phyloP scores from a whole-genome alignment of 371 early-diverging fungal genomes.

The Zancudomyces culisetae region DNA sequence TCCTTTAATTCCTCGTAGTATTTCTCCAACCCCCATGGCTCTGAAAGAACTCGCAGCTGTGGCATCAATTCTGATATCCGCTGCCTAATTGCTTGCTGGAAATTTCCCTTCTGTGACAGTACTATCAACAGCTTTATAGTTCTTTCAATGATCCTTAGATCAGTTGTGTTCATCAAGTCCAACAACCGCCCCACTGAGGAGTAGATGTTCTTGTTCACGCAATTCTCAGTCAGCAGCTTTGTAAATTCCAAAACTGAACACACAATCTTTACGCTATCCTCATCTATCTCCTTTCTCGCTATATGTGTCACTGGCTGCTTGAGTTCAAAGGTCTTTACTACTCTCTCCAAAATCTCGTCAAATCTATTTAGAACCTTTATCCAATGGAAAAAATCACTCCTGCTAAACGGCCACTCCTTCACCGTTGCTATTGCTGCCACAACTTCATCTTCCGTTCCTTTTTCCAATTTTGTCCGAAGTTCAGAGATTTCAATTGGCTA shows the following conservation, averaged over 20 bases:
- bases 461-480: neutral
- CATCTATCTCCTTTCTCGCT: conserved; percentile 26
- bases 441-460: neutral
- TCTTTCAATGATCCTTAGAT: conserved; percentile 18
- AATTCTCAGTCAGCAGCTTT: conserved; percentile 69
- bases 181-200: conserved; percentile 61
- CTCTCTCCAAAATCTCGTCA: conserved; percentile 52
- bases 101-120: conserved; percentile 21
- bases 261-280: conserved; percentile 31
- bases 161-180: conserved; percentile 17
- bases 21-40: conserved; percentile 19
- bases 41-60: conserved; percentile 13
- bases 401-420: conserved; percentile 52
- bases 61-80: conserved; percentile 11
- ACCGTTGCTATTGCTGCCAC: neutral
- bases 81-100: conserved; percentile 23
- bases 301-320: conserved; percentile 28
- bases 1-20: conserved; percentile 4
- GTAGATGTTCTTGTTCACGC: conserved; percentile 84
- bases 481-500: conserved; percentile 1
- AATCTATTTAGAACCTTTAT: conserved; percentile 80
- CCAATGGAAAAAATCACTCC: conserved; percentile 90
- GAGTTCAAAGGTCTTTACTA: conserved; percentile 41
- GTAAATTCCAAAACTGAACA: conserved; percentile 57
- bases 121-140: conserved; percentile 18